phyloP scores from a whole-genome alignment of 345 rosid species.

The Boechera stricta region DNA sequence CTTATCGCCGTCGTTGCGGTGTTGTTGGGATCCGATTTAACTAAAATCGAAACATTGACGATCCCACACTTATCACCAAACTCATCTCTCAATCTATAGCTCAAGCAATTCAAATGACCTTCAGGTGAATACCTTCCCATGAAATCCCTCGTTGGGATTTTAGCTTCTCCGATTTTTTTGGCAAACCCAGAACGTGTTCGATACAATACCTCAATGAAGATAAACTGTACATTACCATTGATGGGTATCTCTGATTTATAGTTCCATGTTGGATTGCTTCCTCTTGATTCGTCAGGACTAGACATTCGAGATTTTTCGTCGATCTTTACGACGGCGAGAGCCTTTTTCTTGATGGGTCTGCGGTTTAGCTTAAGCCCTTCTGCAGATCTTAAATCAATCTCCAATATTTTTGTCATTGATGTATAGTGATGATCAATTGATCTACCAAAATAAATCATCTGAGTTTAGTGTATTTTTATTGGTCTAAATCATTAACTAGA shows the following conservation, averaged over 20 bases:
- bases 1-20: neutral
- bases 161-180: conserved; percentile 51
- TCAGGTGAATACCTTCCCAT: conserved; percentile 53
- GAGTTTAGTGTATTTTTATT: neutral
- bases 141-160: conserved; percentile 61
- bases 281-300: conserved; percentile 41
- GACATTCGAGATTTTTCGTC: conserved; percentile 38
- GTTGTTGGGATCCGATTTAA: conserved; percentile 28
- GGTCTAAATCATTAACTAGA: conserved; percentile 14
- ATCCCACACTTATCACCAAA: conserved; percentile 61
- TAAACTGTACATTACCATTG: conserved; percentile 34
- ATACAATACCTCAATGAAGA: conserved; percentile 56
- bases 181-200: conserved; percentile 42
- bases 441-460: conserved; percentile 16
- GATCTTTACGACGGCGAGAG: conserved; percentile 42
- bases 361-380: conserved; percentile 57
- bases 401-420: conserved; percentile 46
- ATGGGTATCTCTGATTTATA: conserved; percentile 50
- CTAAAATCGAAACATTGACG: conserved; percentile 64
- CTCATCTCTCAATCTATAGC: conserved; percentile 65
- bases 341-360: conserved; percentile 49
- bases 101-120: conserved; percentile 63
- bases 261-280: conserved; percentile 57
- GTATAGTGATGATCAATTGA: conserved; percentile 1
- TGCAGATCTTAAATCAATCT: conserved; percentile 61